Base-by-base conservation (phyloP, 1,284 basidiomycete genomes). In the Phellopilus nigrolimitatus region DNA sequence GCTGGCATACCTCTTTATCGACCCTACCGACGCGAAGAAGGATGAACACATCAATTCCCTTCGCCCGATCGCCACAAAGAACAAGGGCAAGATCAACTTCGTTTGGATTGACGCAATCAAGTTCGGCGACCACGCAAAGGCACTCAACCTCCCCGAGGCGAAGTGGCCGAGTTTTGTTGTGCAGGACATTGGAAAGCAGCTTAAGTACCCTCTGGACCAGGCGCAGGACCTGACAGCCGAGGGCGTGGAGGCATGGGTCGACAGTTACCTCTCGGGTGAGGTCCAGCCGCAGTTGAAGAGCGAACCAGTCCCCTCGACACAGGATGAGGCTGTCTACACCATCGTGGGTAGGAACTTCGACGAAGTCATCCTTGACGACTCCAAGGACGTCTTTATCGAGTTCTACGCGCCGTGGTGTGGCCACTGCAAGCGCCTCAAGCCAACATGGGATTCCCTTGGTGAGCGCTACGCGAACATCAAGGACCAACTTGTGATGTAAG, bases 321-420 rank as follows among this genome's bases (percentile, higher is more conserved):
- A 98, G 71, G 81, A 89, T 57, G 91, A 89, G 65, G 77, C 79
- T 49, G 94, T 97, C 47, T 88, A 82, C 70, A 81, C 77, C 42
- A 75, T 99, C 36, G 95, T 98, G 50, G 84, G 91, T 59, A 88
- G 92, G 68, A 83, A 89, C 61, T 99, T 97, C 62, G 91, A 98
- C 4, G 72, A 89, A 51, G 74, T 95, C 49, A 84, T 92, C 37
- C 84, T 82, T 57, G 89, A 97, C 65, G 87, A 94, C 57, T 72
- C 76, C 52, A 97, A 97, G 75, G 95, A 99, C 68, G 86, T 97
- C 62, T 94, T 99, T 61, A 77, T 97, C 62, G 97, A 99, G 72
- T 95, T 97, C 71, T 98, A 93, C 66, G 97, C 95, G 49, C 84
- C 91, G 49, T 99, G 97, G 95, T 95, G 92, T 60, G 89, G 88